Conservation (phyloP, 345 rosid genomes). For the Ailanthus altissimus region DNA sequence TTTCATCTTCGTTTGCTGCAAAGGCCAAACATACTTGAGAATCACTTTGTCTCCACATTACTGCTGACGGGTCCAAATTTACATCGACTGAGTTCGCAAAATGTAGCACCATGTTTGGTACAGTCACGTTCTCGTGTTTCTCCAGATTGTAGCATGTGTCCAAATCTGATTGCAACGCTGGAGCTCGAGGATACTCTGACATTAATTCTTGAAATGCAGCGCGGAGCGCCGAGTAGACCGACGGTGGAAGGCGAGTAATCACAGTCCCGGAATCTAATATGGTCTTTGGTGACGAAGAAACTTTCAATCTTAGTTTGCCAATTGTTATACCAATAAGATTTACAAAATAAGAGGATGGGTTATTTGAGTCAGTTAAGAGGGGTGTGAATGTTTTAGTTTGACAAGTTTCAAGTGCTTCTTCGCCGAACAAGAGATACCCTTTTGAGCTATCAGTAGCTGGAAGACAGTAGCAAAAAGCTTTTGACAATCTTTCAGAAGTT, state of each 20-base stretch:
- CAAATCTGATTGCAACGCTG: not conserved
- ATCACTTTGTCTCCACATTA: conserved; percentile 19
- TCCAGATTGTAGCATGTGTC: conserved; percentile 28
- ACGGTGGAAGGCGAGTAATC: conserved; percentile 22
- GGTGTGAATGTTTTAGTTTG: not conserved
- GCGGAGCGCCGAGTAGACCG: conserved; percentile 4
- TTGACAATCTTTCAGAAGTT: not conserved
- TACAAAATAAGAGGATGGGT: conserved; percentile 15
- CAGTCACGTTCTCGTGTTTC: not conserved
- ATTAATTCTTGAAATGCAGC: conserved; percentile 15
- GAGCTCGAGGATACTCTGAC: conserved; percentile 9
- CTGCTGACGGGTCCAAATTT: conserved; percentile 20
- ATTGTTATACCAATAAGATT: conserved; percentile 27
- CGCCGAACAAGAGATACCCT: conserved; percentile 31
- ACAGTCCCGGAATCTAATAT: conserved; percentile 36
- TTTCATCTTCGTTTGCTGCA: conserved; percentile 1
- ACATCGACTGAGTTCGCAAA: conserved; percentile 13
- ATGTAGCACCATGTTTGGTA: conserved; percentile 22
- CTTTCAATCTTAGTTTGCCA: conserved; percentile 13
- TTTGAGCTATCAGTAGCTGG: conserved; percentile 18
- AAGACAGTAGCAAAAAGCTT: conserved; percentile 36
- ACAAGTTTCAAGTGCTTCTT: conserved; percentile 16
- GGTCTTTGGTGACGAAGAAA: conserved; percentile 6
- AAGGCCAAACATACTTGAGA: conserved; percentile 37
- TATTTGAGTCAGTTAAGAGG: not conserved